Conservation (phyloP, 2,329 filamentous ascomycete genomes). For the Blastomyces silverae region DNA sequence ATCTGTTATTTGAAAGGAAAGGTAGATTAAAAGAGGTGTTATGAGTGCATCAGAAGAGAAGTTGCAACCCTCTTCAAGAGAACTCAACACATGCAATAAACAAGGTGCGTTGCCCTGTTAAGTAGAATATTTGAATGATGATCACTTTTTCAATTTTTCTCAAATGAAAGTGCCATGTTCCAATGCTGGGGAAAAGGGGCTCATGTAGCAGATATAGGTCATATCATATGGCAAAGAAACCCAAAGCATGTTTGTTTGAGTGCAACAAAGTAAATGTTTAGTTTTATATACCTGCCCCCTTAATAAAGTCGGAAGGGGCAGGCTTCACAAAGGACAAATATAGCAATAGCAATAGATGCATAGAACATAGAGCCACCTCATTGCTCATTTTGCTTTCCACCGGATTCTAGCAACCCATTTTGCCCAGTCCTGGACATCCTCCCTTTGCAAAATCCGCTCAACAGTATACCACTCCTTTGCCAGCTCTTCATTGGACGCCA, state of each 20-base stretch:
- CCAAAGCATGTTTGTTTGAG: background rate
- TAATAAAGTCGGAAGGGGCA: background rate
- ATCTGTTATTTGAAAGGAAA: background rate
- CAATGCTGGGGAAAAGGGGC: background rate
- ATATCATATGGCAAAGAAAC: background rate
- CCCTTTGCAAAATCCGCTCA: constrained; percentile 60
- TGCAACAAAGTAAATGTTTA: background rate
- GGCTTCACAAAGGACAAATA: background rate
- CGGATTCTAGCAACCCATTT: constrained; percentile 65
- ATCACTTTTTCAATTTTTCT: background rate
- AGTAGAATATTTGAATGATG: background rate
- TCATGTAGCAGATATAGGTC: background rate
- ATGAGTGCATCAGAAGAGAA: background rate
- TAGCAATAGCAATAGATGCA: background rate
- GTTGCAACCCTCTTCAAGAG: background rate
- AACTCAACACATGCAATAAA: background rate
- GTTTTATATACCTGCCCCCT: background rate
- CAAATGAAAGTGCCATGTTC: background rate
- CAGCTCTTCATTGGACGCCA: constrained; percentile 69
- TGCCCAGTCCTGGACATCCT: constrained; percentile 65
- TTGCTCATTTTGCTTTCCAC: constrained; percentile 57
- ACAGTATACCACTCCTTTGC: constrained; percentile 67
- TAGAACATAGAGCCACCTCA: background rate
- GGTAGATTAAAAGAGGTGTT: background rate
- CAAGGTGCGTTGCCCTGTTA: background rate